These are phyloP conservation scores for Rhinocladiella mackenziei DNA, from an alignment of 2,329 filamentous ascomycete genomes.

Conservation along the genomic window DNA sequence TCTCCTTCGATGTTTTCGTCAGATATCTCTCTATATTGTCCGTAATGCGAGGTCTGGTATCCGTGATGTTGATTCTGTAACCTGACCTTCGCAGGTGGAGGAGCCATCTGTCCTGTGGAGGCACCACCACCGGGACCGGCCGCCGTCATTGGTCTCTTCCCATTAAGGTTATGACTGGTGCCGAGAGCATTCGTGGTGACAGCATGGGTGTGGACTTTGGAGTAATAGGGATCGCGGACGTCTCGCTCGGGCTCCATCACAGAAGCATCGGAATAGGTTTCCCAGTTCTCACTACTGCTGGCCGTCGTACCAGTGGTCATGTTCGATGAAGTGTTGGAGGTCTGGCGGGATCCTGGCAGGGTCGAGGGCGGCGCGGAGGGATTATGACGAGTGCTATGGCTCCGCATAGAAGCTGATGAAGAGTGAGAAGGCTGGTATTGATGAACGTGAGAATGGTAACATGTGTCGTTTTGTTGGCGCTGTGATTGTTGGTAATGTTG, in stretches of 20 bases:
- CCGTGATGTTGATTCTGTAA: conserved; percentile 19
- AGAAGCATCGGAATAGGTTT: conserved; percentile 85
- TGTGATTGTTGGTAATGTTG: conserved; percentile 14
- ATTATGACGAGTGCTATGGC: conserved; percentile 23
- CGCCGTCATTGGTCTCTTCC: conserved; percentile 23
- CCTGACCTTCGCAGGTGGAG: conserved; percentile 37
- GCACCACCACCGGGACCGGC: conserved; percentile 4
- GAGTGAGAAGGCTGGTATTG: conserved; percentile 42
- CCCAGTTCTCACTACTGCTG: conserved; percentile 93
- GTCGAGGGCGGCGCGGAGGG: conserved; percentile 35
- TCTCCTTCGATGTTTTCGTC: conserved; percentile 20
- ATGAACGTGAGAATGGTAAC: conserved; percentile 38
- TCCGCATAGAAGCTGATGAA: conserved; percentile 32
- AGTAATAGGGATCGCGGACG: conserved; percentile 72
- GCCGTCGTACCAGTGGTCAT: conserved; percentile 52
- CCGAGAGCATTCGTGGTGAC: conserved; percentile 18
- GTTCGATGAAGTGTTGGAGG: conserved; percentile 62
- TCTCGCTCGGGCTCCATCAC: conserved; percentile 72
- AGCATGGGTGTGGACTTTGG: conserved; percentile 33
- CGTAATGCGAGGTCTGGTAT: neutral
- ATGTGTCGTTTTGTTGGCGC: conserved; percentile 29
- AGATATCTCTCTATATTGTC: conserved; percentile 19
- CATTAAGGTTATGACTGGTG: conserved; percentile 18
- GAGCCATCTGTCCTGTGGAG: conserved; percentile 22
- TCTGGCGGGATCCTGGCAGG: conserved; percentile 53